These are phyloP conservation scores for Populus pruinosa DNA, from an alignment of 345 rosid species.

Conservation along the genomic window DNA sequence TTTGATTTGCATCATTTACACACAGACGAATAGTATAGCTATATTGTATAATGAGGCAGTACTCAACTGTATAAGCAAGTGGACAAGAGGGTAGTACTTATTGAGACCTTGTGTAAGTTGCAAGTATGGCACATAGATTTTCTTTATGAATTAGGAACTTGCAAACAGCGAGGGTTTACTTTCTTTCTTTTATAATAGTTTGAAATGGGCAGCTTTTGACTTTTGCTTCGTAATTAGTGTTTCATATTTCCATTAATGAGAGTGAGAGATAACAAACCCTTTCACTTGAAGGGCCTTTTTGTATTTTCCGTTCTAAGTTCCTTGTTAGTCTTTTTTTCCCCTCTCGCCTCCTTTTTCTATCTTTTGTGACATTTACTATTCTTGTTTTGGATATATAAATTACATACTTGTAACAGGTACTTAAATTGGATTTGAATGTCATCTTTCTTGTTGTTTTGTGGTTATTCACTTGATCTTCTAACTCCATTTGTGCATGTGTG, in stretches of 20 bases:
- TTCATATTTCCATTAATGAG: slow-evolving; percentile 3
- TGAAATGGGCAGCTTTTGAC: slow-evolving; percentile 1
- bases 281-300: neutral
- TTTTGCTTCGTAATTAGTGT: neutral
- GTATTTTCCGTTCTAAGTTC: neutral
- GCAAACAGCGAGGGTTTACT: neutral
- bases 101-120: neutral
- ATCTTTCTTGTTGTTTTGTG: neutral
- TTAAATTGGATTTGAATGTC: neutral
- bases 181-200: neutral
- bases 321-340: neutral
- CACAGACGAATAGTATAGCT: neutral
- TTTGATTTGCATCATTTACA: neutral
- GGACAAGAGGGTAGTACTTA: neutral
- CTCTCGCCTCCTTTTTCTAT: neutral
- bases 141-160: neutral
- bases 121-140: neutral
- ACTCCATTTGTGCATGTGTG: slow-evolving; percentile 4
- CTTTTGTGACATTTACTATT: neutral
- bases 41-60: neutral
- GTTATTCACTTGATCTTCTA: neutral
- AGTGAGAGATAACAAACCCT: neutral
- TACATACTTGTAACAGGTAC: neutral
- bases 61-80: neutral
- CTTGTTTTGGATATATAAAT: neutral